Evolutionary conservation across 164 flowering plant genomes (phyloP).

Genomic region (Berberis vulgaris): DNA sequence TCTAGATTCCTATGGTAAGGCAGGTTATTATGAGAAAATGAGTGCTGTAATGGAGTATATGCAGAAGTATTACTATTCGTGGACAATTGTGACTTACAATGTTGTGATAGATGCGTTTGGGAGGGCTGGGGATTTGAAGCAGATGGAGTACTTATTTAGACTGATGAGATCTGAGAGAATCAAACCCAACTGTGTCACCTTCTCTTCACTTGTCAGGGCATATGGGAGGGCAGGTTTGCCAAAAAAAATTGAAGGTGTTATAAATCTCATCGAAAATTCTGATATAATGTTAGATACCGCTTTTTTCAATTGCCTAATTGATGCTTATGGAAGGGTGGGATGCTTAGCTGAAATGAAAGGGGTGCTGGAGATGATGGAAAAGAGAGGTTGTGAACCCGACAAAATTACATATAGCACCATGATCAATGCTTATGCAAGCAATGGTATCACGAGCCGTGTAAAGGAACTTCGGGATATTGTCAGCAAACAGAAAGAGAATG

Average conservation of each 20-base stretch:
- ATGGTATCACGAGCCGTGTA: conserved; percentile 50
- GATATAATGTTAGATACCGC: conserved; percentile 66
- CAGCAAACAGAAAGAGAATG: conserved; percentile 7
- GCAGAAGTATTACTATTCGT: conserved; percentile 84
- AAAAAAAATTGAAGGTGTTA: conserved; percentile 59
- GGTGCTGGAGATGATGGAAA: conserved; percentile 73
- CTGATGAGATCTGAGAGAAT: conserved; percentile 83
- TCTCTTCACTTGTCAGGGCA: conserved; percentile 81
- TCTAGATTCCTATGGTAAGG: conserved; percentile 85
- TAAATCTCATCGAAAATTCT: conserved; percentile 68
- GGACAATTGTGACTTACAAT: conserved; percentile 91
- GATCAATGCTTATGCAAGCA: conserved; percentile 62
- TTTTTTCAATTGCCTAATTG: conserved; percentile 84
- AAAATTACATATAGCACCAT: conserved; percentile 77
- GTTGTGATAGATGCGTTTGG: conserved; percentile 94
- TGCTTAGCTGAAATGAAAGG: conserved; percentile 81
- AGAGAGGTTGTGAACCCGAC: conserved; percentile 71
- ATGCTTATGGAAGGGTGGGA: conserved; percentile 81
- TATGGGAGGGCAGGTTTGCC: conserved; percentile 61
- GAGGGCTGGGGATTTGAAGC: conserved; percentile 84
- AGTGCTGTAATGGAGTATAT: conserved; percentile 92
- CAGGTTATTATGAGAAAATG: conserved; percentile 67
- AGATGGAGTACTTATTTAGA: conserved; percentile 91
- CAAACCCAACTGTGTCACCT: conserved; percentile 82
- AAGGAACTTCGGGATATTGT: conserved; percentile 35